phyloP scores from a whole-genome alignment of 495 filamentous ascomycete species.

The Penicillium mononematosum region DNA sequence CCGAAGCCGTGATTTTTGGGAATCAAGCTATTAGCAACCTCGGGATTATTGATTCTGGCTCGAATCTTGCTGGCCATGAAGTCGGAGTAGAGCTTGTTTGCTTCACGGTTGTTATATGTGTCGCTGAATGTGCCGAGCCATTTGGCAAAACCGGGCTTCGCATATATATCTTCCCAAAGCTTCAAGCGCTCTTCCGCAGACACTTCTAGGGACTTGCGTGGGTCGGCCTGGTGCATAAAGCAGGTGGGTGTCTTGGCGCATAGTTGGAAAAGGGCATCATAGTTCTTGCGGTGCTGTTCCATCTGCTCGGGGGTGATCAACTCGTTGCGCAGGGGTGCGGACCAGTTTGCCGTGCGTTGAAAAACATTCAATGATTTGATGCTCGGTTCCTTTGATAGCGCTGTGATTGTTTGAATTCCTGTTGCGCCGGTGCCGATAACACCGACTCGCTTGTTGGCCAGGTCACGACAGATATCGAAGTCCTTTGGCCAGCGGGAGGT shows the following conservation, averaged over 20 bases:
- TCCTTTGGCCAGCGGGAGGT: constrained; percentile 43
- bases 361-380: constrained; percentile 41
- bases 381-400: constrained; percentile 22
- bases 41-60: constrained; percentile 27
- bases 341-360: constrained; percentile 50
- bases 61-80: constrained; percentile 35
- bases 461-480: constrained; percentile 29
- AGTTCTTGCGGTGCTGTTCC: constrained; percentile 39
- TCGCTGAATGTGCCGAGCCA: constrained; percentile 35
- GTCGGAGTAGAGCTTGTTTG: constrained; percentile 28
- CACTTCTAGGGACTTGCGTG: constrained; percentile 23
- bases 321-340: constrained; percentile 41
- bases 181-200: constrained; percentile 19
- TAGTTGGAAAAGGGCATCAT: constrained; percentile 41
- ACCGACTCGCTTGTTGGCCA: constrained; percentile 44
- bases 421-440: constrained; percentile 54
- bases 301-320: constrained; percentile 45
- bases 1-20: constrained; percentile 34
- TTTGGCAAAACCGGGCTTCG: constrained; percentile 28
- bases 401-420: constrained; percentile 45
- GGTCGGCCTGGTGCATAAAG: constrained; percentile 39
- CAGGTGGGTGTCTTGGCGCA: constrained; percentile 46
- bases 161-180: constrained; percentile 31
- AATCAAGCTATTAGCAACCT: constrained; percentile 29
- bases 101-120: constrained; percentile 22